phyloP scores from a whole-genome alignment of 2,329 filamentous ascomycete species.

The Sporothrix mexicana region DNA sequence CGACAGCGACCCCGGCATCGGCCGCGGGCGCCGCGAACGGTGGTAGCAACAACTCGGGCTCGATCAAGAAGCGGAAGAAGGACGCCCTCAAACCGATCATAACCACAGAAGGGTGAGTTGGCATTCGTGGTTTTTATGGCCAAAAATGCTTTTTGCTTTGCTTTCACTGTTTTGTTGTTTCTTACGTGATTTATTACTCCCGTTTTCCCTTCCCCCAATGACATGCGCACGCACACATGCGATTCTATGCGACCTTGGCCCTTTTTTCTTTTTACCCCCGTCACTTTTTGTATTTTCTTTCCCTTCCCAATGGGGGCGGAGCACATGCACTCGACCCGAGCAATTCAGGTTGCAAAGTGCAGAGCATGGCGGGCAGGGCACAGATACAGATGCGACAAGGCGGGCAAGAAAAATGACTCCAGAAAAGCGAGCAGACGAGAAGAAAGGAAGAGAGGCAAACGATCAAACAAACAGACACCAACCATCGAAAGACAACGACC shows the following conservation, averaged over 20 bases:
- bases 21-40: constrained; percentile 23
- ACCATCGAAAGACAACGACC: neutral
- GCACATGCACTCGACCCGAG: constrained; percentile 3
- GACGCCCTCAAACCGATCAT: constrained; percentile 76
- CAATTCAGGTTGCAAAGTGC: neutral
- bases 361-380: neutral
- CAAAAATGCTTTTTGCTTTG: neutral
- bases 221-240: neutral
- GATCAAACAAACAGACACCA: neutral
- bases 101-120: constrained; percentile 63
- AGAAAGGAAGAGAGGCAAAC: neutral
- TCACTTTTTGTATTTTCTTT: neutral
- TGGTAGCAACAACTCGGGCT: constrained; percentile 27
- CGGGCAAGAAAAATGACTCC: neutral
- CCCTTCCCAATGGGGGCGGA: neutral
- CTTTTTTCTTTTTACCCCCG: constrained; percentile 16
- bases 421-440: neutral
- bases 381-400: neutral
- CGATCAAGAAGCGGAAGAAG: constrained; percentile 74
- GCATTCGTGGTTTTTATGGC: constrained; percentile 27
- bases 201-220: neutral
- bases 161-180: constrained; percentile 43
- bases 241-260: constrained; percentile 11
- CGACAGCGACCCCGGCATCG: constrained; percentile 29
- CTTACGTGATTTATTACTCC: neutral